These are phyloP conservation scores for Cicer pinnatifidum DNA, from an alignment of 306 rosid genomes.

Conservation along the genomic window DNA sequence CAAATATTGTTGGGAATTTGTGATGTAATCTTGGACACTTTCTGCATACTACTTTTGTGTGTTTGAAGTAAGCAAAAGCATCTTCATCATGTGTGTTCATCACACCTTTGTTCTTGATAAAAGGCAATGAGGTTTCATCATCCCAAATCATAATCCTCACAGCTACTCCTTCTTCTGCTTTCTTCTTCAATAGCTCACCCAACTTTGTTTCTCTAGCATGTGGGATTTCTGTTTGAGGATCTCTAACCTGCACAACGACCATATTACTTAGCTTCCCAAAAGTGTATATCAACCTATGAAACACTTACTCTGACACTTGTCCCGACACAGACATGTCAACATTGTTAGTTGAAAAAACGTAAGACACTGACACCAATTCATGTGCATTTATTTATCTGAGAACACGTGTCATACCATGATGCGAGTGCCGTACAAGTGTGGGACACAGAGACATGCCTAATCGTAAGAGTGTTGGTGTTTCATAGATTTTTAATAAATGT, in stretches of 20 bases:
- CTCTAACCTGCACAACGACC: slow-evolving; percentile 70
- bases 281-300: background rate
- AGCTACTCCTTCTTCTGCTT: slow-evolving; percentile 93
- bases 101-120: slow-evolving; percentile 77
- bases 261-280: slow-evolving; percentile 18
- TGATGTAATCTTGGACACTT: slow-evolving; percentile 75
- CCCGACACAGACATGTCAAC: no score
- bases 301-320: no score
- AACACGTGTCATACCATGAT: no score
- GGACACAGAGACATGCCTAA: no score
- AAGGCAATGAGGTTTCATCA: slow-evolving; percentile 84
- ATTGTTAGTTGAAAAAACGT: no score
- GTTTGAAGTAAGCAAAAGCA: slow-evolving; percentile 68
- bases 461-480: no score
- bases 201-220: slow-evolving; percentile 79
- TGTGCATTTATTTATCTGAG: no score
- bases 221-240: slow-evolving; percentile 71
- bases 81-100: slow-evolving; percentile 91
- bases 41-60: slow-evolving; percentile 79
- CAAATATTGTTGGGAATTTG: slow-evolving; percentile 72
- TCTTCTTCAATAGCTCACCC: slow-evolving; percentile 80
- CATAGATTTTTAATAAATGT: no score
- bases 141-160: slow-evolving; percentile 93
- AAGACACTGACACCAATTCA: no score
- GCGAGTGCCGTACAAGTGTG: no score